These are phyloP conservation scores for Colletotrichum incanum DNA, from an alignment of 2,329 filamentous ascomycete species.

Conservation along the genomic window DNA sequence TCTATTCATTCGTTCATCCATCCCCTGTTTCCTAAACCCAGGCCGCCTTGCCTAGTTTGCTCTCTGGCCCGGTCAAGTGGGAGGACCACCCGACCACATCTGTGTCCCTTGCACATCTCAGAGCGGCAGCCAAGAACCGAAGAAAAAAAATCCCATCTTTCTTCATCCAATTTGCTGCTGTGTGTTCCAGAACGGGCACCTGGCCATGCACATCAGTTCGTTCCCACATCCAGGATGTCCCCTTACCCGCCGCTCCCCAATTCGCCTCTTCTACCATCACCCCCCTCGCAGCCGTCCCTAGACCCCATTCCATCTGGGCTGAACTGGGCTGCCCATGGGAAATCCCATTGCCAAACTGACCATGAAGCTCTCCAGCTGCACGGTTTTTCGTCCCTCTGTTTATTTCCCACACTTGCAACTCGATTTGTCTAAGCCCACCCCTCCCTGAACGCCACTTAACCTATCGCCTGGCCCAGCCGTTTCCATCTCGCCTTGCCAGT, in stretches of 20 bases:
- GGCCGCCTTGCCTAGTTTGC: constrained; percentile 14
- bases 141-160: constrained; percentile 43
- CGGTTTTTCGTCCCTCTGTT: constrained; percentile 8
- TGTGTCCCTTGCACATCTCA: constrained; percentile 35
- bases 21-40: constrained; percentile 6
- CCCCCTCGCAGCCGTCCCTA: constrained; percentile 10
- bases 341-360: constrained; percentile 9
- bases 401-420: constrained; percentile 27
- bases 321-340: constrained; percentile 7
- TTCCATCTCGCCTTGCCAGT: constrained; percentile 28
- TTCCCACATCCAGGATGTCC: constrained; percentile 32
- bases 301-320: constrained; percentile 27
- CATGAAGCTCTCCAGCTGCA: constrained; percentile 15
- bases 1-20: not conserved
- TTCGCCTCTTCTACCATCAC: constrained; percentile 36
- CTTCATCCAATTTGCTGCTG: constrained; percentile 43
- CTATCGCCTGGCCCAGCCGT: constrained; percentile 28
- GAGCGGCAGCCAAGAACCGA: constrained; percentile 41
- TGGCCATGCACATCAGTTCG: constrained; percentile 41
- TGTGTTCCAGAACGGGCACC: constrained; percentile 41
- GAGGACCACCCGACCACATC: constrained; percentile 34
- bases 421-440: constrained; percentile 21
- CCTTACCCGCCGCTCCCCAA: constrained; percentile 35
- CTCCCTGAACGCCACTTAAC: constrained; percentile 39
- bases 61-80: constrained; percentile 35